These are phyloP conservation scores for Ophiosphaerella herpotricha DNA, from an alignment of 2,329 filamentous ascomycete genomes.

Conservation along the genomic window DNA sequence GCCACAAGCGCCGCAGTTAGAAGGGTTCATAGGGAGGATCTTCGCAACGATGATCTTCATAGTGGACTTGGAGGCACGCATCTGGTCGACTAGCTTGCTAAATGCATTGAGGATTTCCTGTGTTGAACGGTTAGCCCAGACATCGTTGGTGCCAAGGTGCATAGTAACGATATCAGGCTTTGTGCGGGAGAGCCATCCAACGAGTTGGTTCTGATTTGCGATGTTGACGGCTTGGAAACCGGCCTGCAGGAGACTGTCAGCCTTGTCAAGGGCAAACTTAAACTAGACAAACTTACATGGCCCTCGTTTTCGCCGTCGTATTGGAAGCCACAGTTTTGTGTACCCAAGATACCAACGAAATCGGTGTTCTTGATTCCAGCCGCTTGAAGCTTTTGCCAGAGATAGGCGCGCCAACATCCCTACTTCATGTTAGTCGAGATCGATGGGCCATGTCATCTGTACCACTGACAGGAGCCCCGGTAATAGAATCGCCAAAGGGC, in stretches of 20 bases:
- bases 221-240: constrained; percentile 38
- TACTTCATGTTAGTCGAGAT: constrained; percentile 14
- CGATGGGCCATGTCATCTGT: too few relatives aligned
- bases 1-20: constrained; percentile 10
- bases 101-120: constrained; percentile 40
- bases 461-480: constrained; percentile 17
- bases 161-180: constrained; percentile 50
- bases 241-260: constrained; percentile 27
- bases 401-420: constrained; percentile 36
- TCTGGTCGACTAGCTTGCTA: constrained; percentile 46
- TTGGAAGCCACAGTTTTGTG: constrained; percentile 45
- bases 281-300: constrained; percentile 29
- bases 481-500: constrained; percentile 33
- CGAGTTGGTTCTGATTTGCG: constrained; percentile 44
- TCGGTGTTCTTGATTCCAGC: constrained; percentile 27
- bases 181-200: constrained; percentile 42
- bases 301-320: constrained; percentile 52
- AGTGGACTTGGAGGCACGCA: constrained; percentile 44
- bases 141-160: constrained; percentile 51
- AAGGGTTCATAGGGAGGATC: constrained; percentile 14
- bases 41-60: constrained; percentile 45
- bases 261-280: neutral
- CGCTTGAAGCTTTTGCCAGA: constrained; percentile 29
- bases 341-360: constrained; percentile 36
- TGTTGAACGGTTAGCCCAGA: constrained; percentile 38